Evolutionary conservation across 345 rosid species (phyloP), one percentile per base, ranked within the genome.

Genomic region (Hibiscus mutabilis): DNA sequence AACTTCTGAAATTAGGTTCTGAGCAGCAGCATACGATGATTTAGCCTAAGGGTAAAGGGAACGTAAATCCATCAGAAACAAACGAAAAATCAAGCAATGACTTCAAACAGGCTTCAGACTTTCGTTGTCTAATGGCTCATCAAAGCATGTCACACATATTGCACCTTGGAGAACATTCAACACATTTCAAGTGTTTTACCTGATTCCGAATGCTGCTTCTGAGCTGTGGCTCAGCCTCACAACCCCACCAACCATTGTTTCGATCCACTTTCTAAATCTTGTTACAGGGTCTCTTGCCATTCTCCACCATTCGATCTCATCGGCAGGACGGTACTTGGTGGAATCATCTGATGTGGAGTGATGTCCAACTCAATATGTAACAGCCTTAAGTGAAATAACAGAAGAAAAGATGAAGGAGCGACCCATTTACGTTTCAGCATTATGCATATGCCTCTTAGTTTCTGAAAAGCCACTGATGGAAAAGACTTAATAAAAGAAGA

Each of bases 321-420:
- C 78, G 0, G 80, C 79, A 49, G 94, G 77, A 27, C 97, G 96
- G 75, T 93, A 93, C 77, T 81, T 93, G 56, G 94, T 89, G 58
- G 98, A 93, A 78, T 93, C 97, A 81, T 93, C 97, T 57, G 98
- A 91, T 63, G 98, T 91, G 27, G 96, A 84, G 83, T 94, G 97
- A 81, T 89, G 97, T 49, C 97, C 97, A 0, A 79, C 92, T 27
- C 98, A 85, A 77, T 94, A 94, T 56, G 98, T 86, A 60, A 94
- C 73, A 68, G 98, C 96, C 98, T 94, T 22, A 22, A 33, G 40
- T 24, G 68, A 63, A 56, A 24, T n/a, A 21, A 29, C 1, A 3
- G 40, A 66, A 25, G 22, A 49, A 66, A 31, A 72, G 31, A 18
- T 44, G 55, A 27, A 68, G 9, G 57, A 33, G 69, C 18, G 2